Percentiles rank a stretch among this genome's conserved stretches.
Conservation (phyloP, 2,329 filamentous ascomycete species). For the Neonectria hederae region DNA sequence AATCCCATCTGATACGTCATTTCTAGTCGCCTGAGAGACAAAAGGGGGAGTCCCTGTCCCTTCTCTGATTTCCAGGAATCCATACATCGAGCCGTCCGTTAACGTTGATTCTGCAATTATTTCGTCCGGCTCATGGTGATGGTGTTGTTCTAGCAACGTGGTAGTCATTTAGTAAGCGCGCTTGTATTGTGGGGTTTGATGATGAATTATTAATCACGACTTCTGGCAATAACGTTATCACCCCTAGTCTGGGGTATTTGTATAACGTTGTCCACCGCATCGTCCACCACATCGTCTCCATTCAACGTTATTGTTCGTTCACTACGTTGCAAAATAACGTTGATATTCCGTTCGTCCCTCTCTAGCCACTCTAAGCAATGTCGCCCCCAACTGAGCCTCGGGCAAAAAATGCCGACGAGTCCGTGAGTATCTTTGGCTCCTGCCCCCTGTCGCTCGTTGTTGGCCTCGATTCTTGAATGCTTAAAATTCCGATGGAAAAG, state of each 20-base stretch:
- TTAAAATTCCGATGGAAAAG: neutral
- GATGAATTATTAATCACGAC: conserved; percentile 19
- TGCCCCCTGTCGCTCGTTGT: neutral
- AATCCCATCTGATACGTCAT: neutral
- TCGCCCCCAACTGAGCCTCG: conserved; percentile 18
- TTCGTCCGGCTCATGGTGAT: neutral
- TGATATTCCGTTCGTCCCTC: neutral
- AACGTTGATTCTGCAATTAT: conserved; percentile 22
- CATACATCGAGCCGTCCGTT: neutral
- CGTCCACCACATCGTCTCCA: neutral
- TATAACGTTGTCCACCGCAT: conserved; percentile 3
- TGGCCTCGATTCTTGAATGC: no score
- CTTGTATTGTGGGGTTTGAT: neutral
- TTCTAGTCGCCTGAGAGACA: neutral
- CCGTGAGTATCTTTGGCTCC: conserved; percentile 23
- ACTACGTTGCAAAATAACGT: neutral
- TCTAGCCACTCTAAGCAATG: conserved; percentile 18
- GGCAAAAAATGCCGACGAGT: conserved; percentile 17
- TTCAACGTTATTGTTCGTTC: neutral
- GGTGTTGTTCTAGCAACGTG: neutral
- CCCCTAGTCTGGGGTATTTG: neutral
- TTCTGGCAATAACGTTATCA: conserved; percentile 20
- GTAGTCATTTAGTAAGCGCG: neutral
- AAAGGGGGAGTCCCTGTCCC: no score
- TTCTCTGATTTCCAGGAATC: conserved; percentile 13